These are phyloP conservation scores for Podospora didyma DNA, from an alignment of 495 filamentous ascomycete genomes.

Conservation along the genomic window DNA sequence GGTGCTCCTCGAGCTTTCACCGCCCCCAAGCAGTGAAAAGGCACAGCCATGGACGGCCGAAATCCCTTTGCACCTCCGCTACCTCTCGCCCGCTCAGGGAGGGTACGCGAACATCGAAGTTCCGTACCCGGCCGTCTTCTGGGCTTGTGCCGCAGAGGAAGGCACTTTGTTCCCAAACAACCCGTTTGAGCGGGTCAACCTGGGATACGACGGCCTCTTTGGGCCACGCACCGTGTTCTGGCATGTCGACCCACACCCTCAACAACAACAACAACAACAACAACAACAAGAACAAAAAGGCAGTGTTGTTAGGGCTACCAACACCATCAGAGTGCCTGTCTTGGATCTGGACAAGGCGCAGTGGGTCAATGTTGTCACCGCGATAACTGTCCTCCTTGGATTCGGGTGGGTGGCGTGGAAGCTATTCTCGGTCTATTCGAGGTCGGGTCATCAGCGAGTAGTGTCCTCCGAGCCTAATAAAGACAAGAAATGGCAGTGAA, in stretches of 20 bases:
- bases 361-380: slow-evolving; percentile 68
- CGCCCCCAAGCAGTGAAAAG: slow-evolving; percentile 33
- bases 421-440: slow-evolving; percentile 43
- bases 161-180: slow-evolving; percentile 69
- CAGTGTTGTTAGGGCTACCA: slow-evolving; percentile 53
- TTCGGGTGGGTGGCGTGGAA: slow-evolving; percentile 74
- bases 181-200: slow-evolving; percentile 78
- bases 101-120: slow-evolving; percentile 51
- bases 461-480: not conserved
- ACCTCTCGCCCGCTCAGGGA: slow-evolving; percentile 56
- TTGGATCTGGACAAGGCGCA: slow-evolving; percentile 56
- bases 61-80: slow-evolving; percentile 85
- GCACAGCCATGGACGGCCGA: slow-evolving; percentile 60
- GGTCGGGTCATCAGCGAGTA: slow-evolving; percentile 21
- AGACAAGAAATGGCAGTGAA: slow-evolving; percentile 4
- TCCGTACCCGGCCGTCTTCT: slow-evolving; percentile 80
- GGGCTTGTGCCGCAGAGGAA: slow-evolving; percentile 79
- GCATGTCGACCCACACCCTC: slow-evolving; percentile 62
- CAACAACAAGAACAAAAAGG: slow-evolving; percentile 22
- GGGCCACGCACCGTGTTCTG: slow-evolving; percentile 78
- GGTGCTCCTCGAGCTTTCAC: slow-evolving; percentile 69
- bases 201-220: slow-evolving; percentile 89
- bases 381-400: slow-evolving; percentile 62
- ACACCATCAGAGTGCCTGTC: slow-evolving; percentile 69
- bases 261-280: slow-evolving; percentile 23